Conservation (phyloP, 1,139 yeast genomes). For the Hyphopichia wangnamkhiaoensis region DNA sequence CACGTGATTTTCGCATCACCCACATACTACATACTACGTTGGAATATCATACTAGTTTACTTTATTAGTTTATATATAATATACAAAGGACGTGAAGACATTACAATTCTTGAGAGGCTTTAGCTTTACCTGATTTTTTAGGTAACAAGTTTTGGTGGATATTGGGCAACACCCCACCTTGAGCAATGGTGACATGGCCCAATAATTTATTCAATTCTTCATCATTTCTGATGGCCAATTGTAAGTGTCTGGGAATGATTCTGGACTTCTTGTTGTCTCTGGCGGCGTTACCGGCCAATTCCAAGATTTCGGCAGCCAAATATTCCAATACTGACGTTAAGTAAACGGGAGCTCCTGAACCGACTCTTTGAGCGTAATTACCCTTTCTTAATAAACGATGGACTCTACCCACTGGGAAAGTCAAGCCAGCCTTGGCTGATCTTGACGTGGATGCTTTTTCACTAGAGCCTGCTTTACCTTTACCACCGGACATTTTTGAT, state of each 20-base stretch:
- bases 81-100: conserved; percentile 16
- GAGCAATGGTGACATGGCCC: conserved; percentile 71
- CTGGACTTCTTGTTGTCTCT: conserved; percentile 98
- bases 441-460: conserved; percentile 96
- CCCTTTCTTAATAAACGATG: conserved; percentile 97
- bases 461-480: conserved; percentile 94
- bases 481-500: conserved; percentile 87
- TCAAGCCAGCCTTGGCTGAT: conserved; percentile 97
- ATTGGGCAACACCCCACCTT: conserved; percentile 98
- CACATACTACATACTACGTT: not conserved
- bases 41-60: not conserved
- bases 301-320: conserved; percentile 94
- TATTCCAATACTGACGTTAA: conserved; percentile 95
- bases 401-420: conserved; percentile 99
- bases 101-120: conserved; percentile 86
- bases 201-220: conserved; percentile 89
- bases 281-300: conserved; percentile 98
- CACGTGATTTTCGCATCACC: conserved; percentile 1
- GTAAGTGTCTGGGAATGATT: conserved; percentile 98
- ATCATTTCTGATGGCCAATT: conserved; percentile 97
- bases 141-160: conserved; percentile 94
- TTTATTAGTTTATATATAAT: conserved; percentile 8
- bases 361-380: conserved; percentile 98
- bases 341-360: conserved; percentile 98
- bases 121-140: conserved; percentile 80